Base-by-base conservation (phyloP, 75 land plant species). In the Cryptomeria japonica region DNA sequence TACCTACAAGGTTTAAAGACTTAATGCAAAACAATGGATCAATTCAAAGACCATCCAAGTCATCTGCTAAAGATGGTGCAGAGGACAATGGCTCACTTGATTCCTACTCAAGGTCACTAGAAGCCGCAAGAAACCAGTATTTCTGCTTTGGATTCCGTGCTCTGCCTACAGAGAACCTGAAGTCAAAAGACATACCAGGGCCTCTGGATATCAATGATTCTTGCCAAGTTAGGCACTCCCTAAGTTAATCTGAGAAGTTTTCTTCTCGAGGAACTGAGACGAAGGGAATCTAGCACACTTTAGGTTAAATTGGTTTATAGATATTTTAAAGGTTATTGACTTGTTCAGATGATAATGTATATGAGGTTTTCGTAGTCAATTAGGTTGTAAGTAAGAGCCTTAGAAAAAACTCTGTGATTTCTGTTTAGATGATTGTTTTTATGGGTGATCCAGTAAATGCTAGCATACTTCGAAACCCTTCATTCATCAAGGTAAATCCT, bases 71-170 rank as follows among this genome's bases (percentile, higher is more conserved):
- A 72, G 72, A 85, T 58, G 91, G 42, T 38, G 64, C 49, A 38
- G 49, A 41, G 42, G 84, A 82, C 84, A 79, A 53, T 73, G 39
- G 39, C 49, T 73, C 72, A 1, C 55, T 38, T 3, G 92, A 80
- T 51, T 72, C 85, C 15, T 46, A 68, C 28, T 89, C 89, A 10
- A 87, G 32, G 84, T 13, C 76, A 91, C 75, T 87, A 73, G 77
- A 94, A 77, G 87, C 10, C 88, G 86, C 84, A 46, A 93, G 91
- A 91, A 93, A 93, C 73, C 88, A 91, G 31, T 94, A 94, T 86
- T 90, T 95, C 87, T 93, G 96, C 55, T 92, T 94, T 85, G 96
- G 94, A 2, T 91, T 93, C 51, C 93, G 93, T 47, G 94, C 92
- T 14, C 82, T 92, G 1, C 83, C 87, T n/a, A 82, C 87, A 61